Percentiles rank a stretch among this genome's conserved stretches.
Evolutionary conservation across 2,329 filamentous ascomycete genomes (phyloP).

Genomic region (Epichloe typhina): DNA sequence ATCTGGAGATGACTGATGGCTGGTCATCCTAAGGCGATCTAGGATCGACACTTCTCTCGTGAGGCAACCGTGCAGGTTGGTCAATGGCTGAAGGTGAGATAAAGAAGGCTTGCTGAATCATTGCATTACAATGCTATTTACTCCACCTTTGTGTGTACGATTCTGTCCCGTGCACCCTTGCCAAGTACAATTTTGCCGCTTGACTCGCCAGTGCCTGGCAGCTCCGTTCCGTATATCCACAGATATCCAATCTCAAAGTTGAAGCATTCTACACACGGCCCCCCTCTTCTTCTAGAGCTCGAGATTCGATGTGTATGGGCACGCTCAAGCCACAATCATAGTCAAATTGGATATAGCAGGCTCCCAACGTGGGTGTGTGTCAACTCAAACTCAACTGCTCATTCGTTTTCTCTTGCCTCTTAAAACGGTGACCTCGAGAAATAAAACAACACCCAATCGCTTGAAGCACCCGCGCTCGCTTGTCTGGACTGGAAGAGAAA

Average conservation of each 20-base stretch:
- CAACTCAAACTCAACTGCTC: background rate
- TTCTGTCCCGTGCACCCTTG: background rate
- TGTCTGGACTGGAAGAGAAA: background rate
- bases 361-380: background rate
- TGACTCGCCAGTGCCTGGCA: background rate
- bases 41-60: background rate
- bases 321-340: background rate
- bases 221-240: background rate
- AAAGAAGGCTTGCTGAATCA: background rate
- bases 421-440: background rate
- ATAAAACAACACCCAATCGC: background rate
- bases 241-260: background rate
- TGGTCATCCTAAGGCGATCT: background rate
- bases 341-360: background rate
- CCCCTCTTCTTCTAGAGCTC: background rate
- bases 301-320: background rate
- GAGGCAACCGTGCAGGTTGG: background rate
- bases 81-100: background rate
- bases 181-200: background rate
- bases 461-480: background rate
- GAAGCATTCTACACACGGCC: background rate
- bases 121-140: background rate
- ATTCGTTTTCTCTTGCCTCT: background rate
- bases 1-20: background rate
- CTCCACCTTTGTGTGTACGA: background rate